Conservation (phyloP, 164 flowering plant genomes). For the Stephania japonica region DNA sequence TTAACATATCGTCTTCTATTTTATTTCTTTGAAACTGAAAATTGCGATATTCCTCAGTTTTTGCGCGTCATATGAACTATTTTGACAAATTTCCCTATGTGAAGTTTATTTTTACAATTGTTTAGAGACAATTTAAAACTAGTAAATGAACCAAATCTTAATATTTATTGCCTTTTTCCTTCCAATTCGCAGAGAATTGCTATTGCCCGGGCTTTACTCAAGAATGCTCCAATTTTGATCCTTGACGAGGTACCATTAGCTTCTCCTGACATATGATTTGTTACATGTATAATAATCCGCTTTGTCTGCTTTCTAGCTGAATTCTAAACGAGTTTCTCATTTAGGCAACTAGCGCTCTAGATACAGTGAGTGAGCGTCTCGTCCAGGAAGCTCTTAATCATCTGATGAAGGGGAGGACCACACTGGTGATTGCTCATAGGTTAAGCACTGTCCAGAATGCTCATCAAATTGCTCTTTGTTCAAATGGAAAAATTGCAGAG, state of each 20-base stretch:
- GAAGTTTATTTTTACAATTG: background rate
- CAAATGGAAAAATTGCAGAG: constrained; percentile 73
- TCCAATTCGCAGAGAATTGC: constrained; percentile 75
- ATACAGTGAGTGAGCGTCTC: constrained; percentile 80
- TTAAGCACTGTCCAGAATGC: constrained; percentile 98
- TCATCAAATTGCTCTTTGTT: constrained; percentile 81
- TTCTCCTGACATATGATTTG: background rate
- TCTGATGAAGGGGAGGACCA: constrained; percentile 87
- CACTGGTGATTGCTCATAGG: constrained; percentile 91
- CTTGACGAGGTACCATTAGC: constrained; percentile 71
- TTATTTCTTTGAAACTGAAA: too few relatives aligned
- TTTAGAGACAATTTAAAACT: background rate
- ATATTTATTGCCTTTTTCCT: background rate
- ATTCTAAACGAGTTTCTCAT: constrained; percentile 9
- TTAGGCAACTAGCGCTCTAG: constrained; percentile 96
- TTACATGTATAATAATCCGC: background rate
- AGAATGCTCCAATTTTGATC: constrained; percentile 84
- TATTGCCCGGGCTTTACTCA: constrained; percentile 89
- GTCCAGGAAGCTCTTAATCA: constrained; percentile 83
- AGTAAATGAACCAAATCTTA: background rate
- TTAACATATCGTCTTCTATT: too few relatives aligned
- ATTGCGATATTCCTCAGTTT: too few relatives aligned
- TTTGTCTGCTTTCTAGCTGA: background rate
- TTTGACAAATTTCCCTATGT: too few relatives aligned
- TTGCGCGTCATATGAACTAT: too few relatives aligned